These are phyloP conservation scores for Xylaria sp. DNA, from an alignment of 2,329 filamentous ascomycete genomes.

Conservation along the genomic window DNA sequence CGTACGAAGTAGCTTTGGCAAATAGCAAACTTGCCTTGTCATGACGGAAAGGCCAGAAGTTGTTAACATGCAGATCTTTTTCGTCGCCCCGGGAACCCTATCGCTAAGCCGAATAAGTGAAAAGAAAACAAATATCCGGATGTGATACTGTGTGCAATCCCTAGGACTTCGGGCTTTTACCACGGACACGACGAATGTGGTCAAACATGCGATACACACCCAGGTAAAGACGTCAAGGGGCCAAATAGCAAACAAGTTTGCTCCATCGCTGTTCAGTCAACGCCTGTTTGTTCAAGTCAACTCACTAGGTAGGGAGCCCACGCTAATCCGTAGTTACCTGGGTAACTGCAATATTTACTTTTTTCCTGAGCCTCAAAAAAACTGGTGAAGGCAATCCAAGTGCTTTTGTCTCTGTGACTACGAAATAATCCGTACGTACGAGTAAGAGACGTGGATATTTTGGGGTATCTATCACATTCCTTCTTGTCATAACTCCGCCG, in stretches of 20 bases:
- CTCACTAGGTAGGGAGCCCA: too few species aligned
- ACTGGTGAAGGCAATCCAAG: too few species aligned
- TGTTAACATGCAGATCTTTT: slow-evolving; percentile 1
- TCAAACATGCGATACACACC: too few species aligned
- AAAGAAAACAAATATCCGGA: too few species aligned
- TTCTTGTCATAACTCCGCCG: not conserved
- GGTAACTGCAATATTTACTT: not conserved
- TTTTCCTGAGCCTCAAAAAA: not conserved
- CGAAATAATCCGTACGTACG: not conserved
- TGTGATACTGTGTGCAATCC: not conserved
- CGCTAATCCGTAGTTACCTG: too few species aligned
- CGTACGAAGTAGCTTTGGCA: not conserved
- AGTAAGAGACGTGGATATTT: not conserved
- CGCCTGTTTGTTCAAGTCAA: not conserved
- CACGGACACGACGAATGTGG: not conserved
- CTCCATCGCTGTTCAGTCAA: too few species aligned
- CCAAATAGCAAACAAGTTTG: too few species aligned
- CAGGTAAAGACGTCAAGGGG: too few species aligned
- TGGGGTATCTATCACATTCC: too few species aligned
- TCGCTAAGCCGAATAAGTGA: not conserved
- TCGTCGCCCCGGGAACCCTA: slow-evolving; percentile 8
- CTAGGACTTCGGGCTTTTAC: not conserved
- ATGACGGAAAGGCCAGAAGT: not conserved
- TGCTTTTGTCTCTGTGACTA: not conserved
- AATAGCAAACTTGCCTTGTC: not conserved